Conservation (phyloP, 176 grass and related monocot genomes). For the Cenchrus purpureus region DNA sequence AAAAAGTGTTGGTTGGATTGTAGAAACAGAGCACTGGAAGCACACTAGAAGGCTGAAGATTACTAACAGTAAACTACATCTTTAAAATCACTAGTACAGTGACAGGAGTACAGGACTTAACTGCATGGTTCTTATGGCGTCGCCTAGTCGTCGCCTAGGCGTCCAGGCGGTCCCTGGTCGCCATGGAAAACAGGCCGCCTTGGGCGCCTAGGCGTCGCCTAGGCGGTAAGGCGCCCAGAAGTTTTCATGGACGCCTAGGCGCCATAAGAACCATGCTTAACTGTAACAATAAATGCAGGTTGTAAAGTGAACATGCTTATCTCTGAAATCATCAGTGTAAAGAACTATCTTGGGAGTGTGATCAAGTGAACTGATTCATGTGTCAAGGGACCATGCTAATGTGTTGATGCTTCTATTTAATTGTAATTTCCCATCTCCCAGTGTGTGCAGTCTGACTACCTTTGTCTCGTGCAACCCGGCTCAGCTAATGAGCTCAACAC, state of each 20-base stretch:
- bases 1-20: not conserved
- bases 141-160: no score
- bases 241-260: no score
- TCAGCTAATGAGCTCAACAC: not conserved
- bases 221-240: no score
- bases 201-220: no score
- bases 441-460: not conserved
- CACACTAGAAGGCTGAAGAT: not conserved
- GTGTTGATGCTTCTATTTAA: not conserved
- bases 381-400: not conserved
- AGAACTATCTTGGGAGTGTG: constrained; percentile 10
- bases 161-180: no score
- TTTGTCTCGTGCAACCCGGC: not conserved
- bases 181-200: no score
- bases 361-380: constrained; percentile 7
- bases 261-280: no score
- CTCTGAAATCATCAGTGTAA: constrained; percentile 8
- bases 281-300: not conserved
- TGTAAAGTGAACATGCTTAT: not conserved
- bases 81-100: constrained; percentile 10
- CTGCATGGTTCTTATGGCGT: no score
- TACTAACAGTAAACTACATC: not conserved
- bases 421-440: not conserved
- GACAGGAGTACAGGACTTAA: not conserved
- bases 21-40: not conserved